A percentile compares a stretch with the other conserved stretches of the same genome.
These are phyloP conservation scores for Xylariales sp. DNA, from an alignment of 2,329 filamentous ascomycete genomes.

Conservation along the genomic window DNA sequence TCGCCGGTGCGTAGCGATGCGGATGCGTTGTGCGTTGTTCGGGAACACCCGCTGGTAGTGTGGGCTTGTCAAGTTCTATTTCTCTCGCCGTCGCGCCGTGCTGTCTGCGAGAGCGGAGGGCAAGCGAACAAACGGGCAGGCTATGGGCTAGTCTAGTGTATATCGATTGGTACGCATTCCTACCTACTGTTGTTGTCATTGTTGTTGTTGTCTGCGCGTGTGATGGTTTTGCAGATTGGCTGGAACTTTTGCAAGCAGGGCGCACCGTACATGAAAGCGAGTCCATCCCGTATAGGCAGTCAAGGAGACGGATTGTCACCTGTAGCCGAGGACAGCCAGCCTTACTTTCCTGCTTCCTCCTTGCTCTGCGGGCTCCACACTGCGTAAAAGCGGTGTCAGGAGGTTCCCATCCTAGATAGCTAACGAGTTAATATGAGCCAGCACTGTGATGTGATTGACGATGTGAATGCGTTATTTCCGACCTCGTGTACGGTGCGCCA, in stretches of 20 bases:
- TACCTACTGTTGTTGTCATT: not conserved
- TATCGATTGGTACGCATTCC: constrained; percentile 11
- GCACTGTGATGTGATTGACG: not conserved
- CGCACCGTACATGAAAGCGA: constrained; percentile 11
- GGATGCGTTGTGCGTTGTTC: constrained; percentile 11
- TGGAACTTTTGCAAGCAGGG: not conserved
- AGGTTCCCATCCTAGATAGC: constrained; percentile 19
- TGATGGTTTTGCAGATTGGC: constrained; percentile 8
- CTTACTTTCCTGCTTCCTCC: constrained; percentile 17
- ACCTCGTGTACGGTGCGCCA: constrained; percentile 22
- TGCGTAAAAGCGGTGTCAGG: constrained; percentile 8
- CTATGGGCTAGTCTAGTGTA: no score
- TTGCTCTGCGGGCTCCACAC: constrained; percentile 14
- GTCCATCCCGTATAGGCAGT: constrained; percentile 18
- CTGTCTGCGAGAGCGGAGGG: not conserved
- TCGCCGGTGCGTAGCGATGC: constrained; percentile 10
- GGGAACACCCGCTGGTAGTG: constrained; percentile 24
- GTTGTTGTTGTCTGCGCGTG: not conserved
- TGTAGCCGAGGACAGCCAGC: constrained; percentile 19
- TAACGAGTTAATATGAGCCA: constrained; percentile 1
- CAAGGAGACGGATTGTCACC: not conserved
- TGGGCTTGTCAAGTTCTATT: not conserved
- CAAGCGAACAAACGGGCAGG: no score
- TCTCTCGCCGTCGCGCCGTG: not conserved
- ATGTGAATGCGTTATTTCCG: constrained; percentile 27